These are phyloP conservation scores for Rhizoctonia solani DNA, from an alignment of 1,284 basidiomycete species.

Conservation along the genomic window DNA sequence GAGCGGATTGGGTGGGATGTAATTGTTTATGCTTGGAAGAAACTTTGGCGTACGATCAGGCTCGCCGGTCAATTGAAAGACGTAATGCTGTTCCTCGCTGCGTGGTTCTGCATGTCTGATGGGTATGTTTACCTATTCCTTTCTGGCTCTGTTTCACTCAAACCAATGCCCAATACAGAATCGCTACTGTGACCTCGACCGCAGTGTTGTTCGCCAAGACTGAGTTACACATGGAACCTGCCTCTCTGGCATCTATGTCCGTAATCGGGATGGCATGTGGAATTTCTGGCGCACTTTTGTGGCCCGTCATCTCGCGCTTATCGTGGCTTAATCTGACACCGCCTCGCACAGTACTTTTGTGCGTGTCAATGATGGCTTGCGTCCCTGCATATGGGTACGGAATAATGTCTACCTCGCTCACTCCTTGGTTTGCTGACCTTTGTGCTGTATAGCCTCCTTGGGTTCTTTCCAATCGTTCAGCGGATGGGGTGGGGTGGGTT, in stretches of 20 bases:
- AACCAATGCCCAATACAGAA: conserved; percentile 49
- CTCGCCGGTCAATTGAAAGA: conserved; percentile 62
- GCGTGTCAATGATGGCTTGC: conserved; percentile 23
- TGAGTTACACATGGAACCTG: conserved; percentile 70
- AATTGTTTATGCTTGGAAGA: conserved; percentile 65
- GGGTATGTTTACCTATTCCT: conserved; percentile 52
- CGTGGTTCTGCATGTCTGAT: conserved; percentile 91
- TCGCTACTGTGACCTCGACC: conserved; percentile 85
- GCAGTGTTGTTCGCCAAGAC: conserved; percentile 85
- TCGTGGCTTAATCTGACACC: conserved; percentile 20
- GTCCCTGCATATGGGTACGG: conserved; percentile 28
- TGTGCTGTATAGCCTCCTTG: conserved; percentile 49
- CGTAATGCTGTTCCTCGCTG: conserved; percentile 83
- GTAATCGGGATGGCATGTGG: conserved; percentile 69
- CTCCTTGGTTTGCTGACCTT: neutral
- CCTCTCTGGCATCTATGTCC: conserved; percentile 71
- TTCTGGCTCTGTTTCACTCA: neutral
- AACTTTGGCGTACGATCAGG: conserved; percentile 55
- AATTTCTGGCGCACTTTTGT: conserved; percentile 72
- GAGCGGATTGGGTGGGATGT: conserved; percentile 47
- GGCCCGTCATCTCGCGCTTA: conserved; percentile 65
- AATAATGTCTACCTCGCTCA: neutral
- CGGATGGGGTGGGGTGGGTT: conserved; percentile 61
- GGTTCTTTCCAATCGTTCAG: conserved; percentile 63
- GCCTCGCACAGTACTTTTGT: conserved; percentile 25